A percentile compares a stretch with the other conserved stretches of the same genome.
Conservation (phyloP, 2,329 filamentous ascomycete genomes). For the Sarocladium brachiariae region DNA sequence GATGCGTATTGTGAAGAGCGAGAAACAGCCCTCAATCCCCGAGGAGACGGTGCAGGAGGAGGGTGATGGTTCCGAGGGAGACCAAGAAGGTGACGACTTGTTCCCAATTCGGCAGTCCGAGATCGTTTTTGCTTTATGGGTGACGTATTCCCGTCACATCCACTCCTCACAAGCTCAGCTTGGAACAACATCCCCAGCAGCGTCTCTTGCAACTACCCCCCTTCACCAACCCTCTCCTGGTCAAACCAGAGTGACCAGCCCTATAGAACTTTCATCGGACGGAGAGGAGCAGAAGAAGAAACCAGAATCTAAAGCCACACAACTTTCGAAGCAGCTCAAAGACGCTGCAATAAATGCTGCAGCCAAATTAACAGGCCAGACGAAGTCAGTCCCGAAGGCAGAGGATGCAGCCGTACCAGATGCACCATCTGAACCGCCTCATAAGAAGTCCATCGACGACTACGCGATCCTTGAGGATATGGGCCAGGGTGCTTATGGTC, state of each 20-base stretch:
- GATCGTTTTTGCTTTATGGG: constrained; percentile 91
- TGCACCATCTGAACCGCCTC: constrained; percentile 25
- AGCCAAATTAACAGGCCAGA: constrained; percentile 41
- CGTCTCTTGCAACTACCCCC: constrained; percentile 62
- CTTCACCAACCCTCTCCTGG: constrained; percentile 73
- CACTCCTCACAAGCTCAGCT: constrained; percentile 59
- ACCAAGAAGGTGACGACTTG: constrained; percentile 10
- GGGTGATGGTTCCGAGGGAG: constrained; percentile 37
- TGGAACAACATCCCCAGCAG: constrained; percentile 41
- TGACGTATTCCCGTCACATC: constrained; percentile 90
- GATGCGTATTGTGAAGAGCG: constrained; percentile 91
- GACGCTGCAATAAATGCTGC: constrained; percentile 49
- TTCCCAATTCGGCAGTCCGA: constrained; percentile 48
- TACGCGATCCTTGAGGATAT: constrained; percentile 95
- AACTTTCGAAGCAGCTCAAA: constrained; percentile 49
- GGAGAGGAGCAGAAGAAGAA: constrained; percentile 36
- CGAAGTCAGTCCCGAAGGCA: constrained; percentile 15
- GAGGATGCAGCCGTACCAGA: constrained; percentile 29
- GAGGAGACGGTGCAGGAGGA: constrained; percentile 58
- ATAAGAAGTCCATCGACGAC: constrained; percentile 82
- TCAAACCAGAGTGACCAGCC: constrained; percentile 53
- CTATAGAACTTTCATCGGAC: constrained; percentile 49
- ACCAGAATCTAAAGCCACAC: constrained; percentile 34
- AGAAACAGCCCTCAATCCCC: constrained; percentile 55
- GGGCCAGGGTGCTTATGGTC: constrained; percentile 95